Evolutionary conservation across 495 filamentous ascomycete genomes (phyloP).

Genomic region (Trichoderma orchidacearum): DNA sequence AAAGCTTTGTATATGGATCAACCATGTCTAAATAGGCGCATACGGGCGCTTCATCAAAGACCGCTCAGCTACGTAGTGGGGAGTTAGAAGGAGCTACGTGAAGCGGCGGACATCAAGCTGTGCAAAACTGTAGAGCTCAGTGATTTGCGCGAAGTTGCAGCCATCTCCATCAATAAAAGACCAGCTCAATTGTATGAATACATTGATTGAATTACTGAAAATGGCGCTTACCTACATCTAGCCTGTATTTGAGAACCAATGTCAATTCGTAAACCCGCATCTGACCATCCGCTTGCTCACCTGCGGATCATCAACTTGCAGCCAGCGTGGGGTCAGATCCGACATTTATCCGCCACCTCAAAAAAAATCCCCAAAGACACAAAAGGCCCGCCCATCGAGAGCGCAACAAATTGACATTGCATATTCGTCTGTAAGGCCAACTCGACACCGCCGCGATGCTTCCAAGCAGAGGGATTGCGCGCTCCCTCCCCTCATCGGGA

Average conservation of each 20-base stretch:
- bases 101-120: no score
- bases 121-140: no score
- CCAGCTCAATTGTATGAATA: no score
- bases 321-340: neutral
- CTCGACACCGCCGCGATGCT: slow-evolving; percentile 25
- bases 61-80: neutral
- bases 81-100: neutral
- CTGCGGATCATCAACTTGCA: neutral
- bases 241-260: no score
- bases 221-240: no score
- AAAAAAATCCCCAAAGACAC: neutral
- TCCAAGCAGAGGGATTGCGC: slow-evolving; percentile 33
- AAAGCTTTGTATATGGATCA: slow-evolving; percentile 2
- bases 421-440: neutral
- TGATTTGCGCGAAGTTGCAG: no score
- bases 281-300: no score
- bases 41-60: neutral
- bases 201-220: no score
- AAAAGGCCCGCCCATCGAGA: neutral
- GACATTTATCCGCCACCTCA: neutral
- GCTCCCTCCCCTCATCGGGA: slow-evolving; percentile 1
- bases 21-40: slow-evolving; percentile 7
- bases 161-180: no score
- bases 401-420: neutral
- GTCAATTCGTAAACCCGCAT: no score